Base-by-base conservation (phyloP, 768 basidiomycete genomes). In the Mycena venus region DNA sequence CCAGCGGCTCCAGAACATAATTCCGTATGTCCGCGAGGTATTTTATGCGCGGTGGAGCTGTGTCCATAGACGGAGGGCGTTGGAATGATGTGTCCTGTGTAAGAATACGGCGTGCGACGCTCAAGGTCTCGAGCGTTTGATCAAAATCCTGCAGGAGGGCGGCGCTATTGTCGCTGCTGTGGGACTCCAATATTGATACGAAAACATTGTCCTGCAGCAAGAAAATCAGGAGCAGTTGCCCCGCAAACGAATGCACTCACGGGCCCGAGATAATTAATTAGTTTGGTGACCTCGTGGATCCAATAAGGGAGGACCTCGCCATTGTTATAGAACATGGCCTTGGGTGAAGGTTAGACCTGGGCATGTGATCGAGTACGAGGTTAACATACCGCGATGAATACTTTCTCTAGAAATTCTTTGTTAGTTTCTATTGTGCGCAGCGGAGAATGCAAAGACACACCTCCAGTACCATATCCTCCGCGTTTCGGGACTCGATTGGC, bases 371-470 rank as follows among this genome's bases (percentile, higher is more conserved):
- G n/a, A n/a, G n/a, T n/a, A n/a, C n/a, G n/a, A n/a, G n/a, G n/a
- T n/a, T n/a, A n/a, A n/a, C n/a, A n/a, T n/a, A n/a, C n/a, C n/a
- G 84, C 85, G 76, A 86, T 83, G 70, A 82, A 85, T 25, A 85
- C 77, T 44, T 83, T 81, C 40, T 85, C 83, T 78, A 68, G n/a
- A n/a, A 11, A 34, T 34, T 8, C n/a, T 11, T 21, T 15, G 38
- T 65, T 11, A 49, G 62, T 7, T 29, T 14, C 4, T 7, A 25
- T 10, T n/a, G n/a, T n/a, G 21, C 15, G 5, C 15, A 8, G 42
- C 42, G 25, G n/a, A 19, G 36, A 56, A 25, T 15, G 27, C 27
- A 4, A 27, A 27, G 23, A 53, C 71, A 32, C 51, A 68, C 72
- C 72, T 56, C 66, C 72, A n/a, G 47, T 63, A 14, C 72, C 72